Evolutionary conservation across 345 rosid species (phyloP).

Genomic region (Eucalyptus grandis): DNA sequence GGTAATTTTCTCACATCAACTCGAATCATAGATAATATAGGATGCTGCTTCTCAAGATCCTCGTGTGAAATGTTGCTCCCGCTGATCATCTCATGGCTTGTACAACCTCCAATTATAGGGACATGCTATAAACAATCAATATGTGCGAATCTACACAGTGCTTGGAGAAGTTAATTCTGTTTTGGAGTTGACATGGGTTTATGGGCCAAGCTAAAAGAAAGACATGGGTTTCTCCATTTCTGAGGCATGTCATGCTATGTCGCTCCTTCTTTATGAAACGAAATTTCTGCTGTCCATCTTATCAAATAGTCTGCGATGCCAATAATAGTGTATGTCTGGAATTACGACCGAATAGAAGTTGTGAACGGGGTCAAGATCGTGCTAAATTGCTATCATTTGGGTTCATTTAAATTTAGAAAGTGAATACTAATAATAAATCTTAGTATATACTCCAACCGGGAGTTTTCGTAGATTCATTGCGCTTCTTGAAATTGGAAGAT

Average conservation of each 20-base stretch:
- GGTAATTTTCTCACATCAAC: neutral
- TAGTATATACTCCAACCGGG: neutral
- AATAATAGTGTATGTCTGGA: no score
- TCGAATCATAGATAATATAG: neutral
- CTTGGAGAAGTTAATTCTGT: no score
- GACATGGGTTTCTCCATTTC: no score
- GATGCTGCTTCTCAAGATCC: neutral
- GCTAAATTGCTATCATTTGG: neutral
- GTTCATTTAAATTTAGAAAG: neutral
- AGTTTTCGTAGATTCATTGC: neutral
- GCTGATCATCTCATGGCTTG: neutral
- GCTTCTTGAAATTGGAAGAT: neutral
- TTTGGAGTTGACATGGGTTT: no score
- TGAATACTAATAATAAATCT: neutral
- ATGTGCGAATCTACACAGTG: no score
- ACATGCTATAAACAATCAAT: neutral
- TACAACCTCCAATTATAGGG: neutral
- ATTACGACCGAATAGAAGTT: neutral
- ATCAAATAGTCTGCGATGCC: neutral
- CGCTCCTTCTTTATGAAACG: neutral
- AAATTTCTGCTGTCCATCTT: neutral
- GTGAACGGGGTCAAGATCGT: neutral
- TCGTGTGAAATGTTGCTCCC: neutral
- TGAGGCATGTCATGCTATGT: neutral
- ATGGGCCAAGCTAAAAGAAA: no score